These are phyloP conservation scores for Diplosphaera chodatii DNA, from an alignment of 139 green algal genomes.

Conservation along the genomic window DNA sequence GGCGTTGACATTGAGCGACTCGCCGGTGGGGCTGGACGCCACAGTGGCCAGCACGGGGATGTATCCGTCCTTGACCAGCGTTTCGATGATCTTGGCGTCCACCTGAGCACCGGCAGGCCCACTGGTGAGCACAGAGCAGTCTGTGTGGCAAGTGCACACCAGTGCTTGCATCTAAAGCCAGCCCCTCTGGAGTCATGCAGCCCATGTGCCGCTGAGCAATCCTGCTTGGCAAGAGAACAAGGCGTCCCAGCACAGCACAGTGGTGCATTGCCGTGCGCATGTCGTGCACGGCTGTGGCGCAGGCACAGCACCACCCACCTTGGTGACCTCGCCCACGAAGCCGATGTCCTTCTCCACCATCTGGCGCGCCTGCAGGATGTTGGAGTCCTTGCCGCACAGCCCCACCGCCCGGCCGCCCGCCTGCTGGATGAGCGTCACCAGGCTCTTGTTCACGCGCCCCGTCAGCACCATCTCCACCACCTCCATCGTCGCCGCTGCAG, in stretches of 20 bases:
- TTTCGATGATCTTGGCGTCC: slow-evolving; percentile 49
- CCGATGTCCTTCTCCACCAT: slow-evolving; percentile 89
- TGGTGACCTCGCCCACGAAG: slow-evolving; percentile 92
- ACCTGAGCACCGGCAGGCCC: not conserved
- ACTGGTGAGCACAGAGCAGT: too few species aligned
- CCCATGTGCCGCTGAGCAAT: too few species aligned
- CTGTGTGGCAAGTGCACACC: too few species aligned
- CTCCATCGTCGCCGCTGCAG: slow-evolving; percentile 89
- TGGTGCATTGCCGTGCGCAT: too few species aligned
- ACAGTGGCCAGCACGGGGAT: slow-evolving; percentile 96
- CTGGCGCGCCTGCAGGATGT: slow-evolving; percentile 77
- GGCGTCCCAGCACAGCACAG: too few species aligned
- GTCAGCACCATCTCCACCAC: slow-evolving; percentile 98
- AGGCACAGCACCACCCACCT: slow-evolving; percentile 65
- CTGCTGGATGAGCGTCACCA: slow-evolving; percentile 95
- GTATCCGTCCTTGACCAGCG: slow-evolving; percentile 66
- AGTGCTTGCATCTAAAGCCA: too few species aligned
- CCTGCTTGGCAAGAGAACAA: too few species aligned
- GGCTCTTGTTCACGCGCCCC: slow-evolving; percentile 94
- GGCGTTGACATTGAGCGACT: slow-evolving; percentile 98
- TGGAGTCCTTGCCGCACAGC: slow-evolving; percentile 93
- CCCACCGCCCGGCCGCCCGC: slow-evolving; percentile 86
- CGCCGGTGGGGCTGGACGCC: slow-evolving; percentile 67
- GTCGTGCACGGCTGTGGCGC: too few species aligned
- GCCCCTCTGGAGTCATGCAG: too few species aligned